These are phyloP conservation scores for Ustilago curta DNA, from an alignment of 1,284 basidiomycete genomes.

Conservation along the genomic window DNA sequence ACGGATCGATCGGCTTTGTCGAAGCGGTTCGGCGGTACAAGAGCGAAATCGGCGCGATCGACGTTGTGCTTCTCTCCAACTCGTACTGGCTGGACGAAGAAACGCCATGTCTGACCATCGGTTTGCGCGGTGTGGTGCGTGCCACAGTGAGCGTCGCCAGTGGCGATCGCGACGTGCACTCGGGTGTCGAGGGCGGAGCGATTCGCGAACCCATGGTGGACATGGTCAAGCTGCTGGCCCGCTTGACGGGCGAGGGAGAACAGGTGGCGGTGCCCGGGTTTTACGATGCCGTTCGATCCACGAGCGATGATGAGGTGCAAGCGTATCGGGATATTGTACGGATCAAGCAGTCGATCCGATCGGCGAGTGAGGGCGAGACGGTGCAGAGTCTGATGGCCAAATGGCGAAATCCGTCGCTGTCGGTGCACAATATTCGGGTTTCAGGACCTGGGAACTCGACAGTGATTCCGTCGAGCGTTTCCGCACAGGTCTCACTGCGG, in stretches of 20 bases:
- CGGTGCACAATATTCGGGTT: slow-evolving; percentile 58
- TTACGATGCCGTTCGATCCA: slow-evolving; percentile 74
- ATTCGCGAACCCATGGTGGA: slow-evolving; percentile 90
- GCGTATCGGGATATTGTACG: slow-evolving; percentile 67
- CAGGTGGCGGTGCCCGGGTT: slow-evolving; percentile 83
- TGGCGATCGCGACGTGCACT: slow-evolving; percentile 80
- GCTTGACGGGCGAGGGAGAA: slow-evolving; percentile 74
- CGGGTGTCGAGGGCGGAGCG: slow-evolving; percentile 91
- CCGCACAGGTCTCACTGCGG: slow-evolving; percentile 73
- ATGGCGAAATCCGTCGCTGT: slow-evolving; percentile 62
- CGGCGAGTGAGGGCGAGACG: slow-evolving; percentile 12
- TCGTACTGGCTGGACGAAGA: slow-evolving; percentile 97
- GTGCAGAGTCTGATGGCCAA: slow-evolving; percentile 57
- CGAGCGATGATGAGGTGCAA: slow-evolving; percentile 52
- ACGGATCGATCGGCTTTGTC: slow-evolving; percentile 85
- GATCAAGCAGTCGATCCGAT: slow-evolving; percentile 37
- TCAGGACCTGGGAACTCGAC: slow-evolving; percentile 58
- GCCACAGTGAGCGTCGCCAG: slow-evolving; percentile 77
- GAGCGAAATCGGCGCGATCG: slow-evolving; percentile 56
- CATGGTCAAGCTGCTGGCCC: slow-evolving; percentile 83
- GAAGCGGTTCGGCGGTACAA: slow-evolving; percentile 81
- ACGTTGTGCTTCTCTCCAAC: slow-evolving; percentile 73
- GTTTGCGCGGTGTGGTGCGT: slow-evolving; percentile 90
- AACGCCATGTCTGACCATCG: slow-evolving; percentile 94
- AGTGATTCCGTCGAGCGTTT: slow-evolving; percentile 59